Conservation (phyloP, 306 rosid species). For the Prunus mongolica region DNA sequence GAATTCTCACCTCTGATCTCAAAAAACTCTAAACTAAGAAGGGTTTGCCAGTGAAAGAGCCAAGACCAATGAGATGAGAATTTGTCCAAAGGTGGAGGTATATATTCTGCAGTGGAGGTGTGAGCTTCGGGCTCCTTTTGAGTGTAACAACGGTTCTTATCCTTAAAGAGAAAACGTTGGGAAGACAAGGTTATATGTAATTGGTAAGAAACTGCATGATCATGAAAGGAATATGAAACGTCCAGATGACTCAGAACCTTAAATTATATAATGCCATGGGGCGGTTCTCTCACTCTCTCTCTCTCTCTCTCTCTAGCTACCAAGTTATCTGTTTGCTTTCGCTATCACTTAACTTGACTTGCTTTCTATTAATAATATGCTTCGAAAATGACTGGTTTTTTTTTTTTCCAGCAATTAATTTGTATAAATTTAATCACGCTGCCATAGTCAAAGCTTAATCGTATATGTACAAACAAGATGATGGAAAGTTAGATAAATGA, state of each 20-base stretch:
- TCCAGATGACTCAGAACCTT: slow-evolving; percentile 29
- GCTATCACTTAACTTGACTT: slow-evolving; percentile 49
- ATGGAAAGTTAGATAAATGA: background rate
- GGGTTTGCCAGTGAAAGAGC: background rate
- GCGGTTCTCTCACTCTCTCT: slow-evolving; percentile 22
- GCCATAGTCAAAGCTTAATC: background rate
- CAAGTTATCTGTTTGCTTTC: slow-evolving; percentile 37
- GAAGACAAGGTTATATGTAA: slow-evolving; percentile 17
- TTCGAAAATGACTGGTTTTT: slow-evolving; percentile 14
- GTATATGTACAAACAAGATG: background rate
- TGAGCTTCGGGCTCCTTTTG: slow-evolving; percentile 11
- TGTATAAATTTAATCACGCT: background rate
- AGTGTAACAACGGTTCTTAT: slow-evolving; percentile 29
- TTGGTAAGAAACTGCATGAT: slow-evolving; percentile 21
- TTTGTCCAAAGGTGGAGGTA: background rate
- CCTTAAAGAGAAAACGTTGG: slow-evolving; percentile 21
- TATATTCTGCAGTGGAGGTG: background rate
- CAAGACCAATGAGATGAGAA: background rate
- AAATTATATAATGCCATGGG: slow-evolving; percentile 10
- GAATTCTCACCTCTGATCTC: background rate
- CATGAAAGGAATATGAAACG: slow-evolving; percentile 36
- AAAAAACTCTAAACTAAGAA: no score
- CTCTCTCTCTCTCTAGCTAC: background rate
- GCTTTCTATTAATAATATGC: slow-evolving; percentile 9
- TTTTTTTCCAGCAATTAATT: background rate